Evolutionary conservation across 352 stramenopile species (phyloP).

Genomic region (Phytopythium aichiense): DNA sequence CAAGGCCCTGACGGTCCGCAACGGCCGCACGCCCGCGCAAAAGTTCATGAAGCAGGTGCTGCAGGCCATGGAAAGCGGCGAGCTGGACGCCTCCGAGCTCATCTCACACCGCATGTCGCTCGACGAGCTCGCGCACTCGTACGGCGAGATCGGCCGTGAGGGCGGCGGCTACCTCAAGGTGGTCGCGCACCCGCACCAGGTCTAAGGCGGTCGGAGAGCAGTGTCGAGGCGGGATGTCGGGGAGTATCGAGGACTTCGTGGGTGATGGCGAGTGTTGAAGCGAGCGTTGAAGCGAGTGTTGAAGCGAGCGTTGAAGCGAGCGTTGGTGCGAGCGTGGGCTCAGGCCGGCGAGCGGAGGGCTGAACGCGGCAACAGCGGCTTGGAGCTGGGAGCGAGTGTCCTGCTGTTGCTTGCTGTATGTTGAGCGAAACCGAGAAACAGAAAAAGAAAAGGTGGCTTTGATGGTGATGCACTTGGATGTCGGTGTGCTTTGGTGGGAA

Average conservation of each 20-base stretch:
- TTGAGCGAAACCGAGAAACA: not conserved
- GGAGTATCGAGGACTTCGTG: not conserved
- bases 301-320: not conserved
- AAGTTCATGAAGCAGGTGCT: constrained; percentile 58
- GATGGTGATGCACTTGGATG: not conserved
- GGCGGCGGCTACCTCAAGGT: constrained; percentile 61
- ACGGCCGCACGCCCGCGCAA: constrained; percentile 43
- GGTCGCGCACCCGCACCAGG: constrained; percentile 40
- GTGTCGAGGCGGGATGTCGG: not conserved
- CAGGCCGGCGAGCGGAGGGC: not conserved
- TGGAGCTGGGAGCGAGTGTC: not conserved
- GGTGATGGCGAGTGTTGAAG: not conserved
- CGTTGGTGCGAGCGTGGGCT: not conserved
- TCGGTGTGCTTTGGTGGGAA: not conserved
- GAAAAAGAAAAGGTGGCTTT: not conserved
- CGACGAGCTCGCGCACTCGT: constrained; percentile 49
- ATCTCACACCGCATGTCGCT: constrained; percentile 54
- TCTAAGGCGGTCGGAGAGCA: constrained; percentile 3
- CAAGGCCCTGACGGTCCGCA: constrained; percentile 54
- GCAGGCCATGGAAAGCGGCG: constrained; percentile 43
- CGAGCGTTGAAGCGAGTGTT: not conserved
- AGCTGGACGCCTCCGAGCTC: constrained; percentile 49
- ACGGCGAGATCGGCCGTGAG: constrained; percentile 50
- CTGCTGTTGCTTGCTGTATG: not conserved
- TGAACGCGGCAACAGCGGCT: not conserved